Evolutionary conservation across 345 rosid species (phyloP), one percentile per base, ranked within the genome.

Genomic region (Citrus australasica): DNA sequence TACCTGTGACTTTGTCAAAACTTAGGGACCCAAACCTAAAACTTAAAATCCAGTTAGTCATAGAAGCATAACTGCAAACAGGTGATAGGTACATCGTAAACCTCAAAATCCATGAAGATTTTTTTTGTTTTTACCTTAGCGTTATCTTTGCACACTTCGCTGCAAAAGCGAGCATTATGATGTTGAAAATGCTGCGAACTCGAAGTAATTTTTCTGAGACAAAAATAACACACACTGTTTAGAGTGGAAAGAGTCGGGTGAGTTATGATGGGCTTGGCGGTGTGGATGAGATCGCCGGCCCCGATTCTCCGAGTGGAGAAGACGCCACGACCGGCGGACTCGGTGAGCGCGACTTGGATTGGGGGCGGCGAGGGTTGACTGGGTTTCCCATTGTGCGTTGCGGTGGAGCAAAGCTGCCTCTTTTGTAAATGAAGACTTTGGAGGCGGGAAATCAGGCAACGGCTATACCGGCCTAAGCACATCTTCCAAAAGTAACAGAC

Each of bases 271-370:
- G 97, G 97, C 7, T 89, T 87, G 0, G 98, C 98, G 7, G 94
- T 89, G 85, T 94, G 98, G 66, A 94, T 89, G 79, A 92, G 91
- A 53, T 95, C 95, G 38, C 98, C 94, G 35, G 87, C 87, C 3
- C 81, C 76, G 79, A 95, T 93, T 72, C 83, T 79, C 78, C 95
- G 87, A 4, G 89, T 90, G 9, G 98, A 90, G 85, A 92, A 95
- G 68, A 95, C 95, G 78, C 92, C 98, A 0, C 98, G 90, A 71
- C 97, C 98, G 3, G 94, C 95, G 65, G 92, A 85, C 84, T 80
- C 91, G 1, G 98, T 95, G 74, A 95, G 81, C 32, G 79, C 83
- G 28, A 93, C 95, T 21, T 86, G 86, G 19, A 94, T 90, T 32
- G 95, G 97, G 65, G 95, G 97, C 70, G 92, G 94, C 4, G 58